Percentiles rank a stretch among this genome's conserved stretches.
Evolutionary conservation across 2,329 filamentous ascomycete species (phyloP).

Genomic region (Colletotrichum costaricense): DNA sequence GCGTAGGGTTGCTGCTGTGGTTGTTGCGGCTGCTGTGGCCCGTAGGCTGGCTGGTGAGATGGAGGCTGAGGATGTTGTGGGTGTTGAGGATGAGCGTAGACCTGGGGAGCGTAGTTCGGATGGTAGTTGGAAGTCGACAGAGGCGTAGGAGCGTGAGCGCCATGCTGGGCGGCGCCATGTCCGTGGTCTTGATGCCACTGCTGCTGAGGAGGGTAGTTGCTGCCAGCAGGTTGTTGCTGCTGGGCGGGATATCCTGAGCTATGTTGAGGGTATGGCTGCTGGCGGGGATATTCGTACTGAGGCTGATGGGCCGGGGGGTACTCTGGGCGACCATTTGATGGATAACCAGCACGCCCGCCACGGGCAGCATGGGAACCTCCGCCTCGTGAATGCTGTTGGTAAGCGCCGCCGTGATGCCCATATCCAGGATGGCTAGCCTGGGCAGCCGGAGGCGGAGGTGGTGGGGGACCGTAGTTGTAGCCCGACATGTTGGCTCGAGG

Average conservation of each 20-base stretch:
- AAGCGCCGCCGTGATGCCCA: constrained; percentile 50
- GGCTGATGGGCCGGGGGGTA: constrained; percentile 52
- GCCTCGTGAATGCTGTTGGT: constrained; percentile 47
- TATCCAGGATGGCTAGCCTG: constrained; percentile 50
- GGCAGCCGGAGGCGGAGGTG: constrained; percentile 55
- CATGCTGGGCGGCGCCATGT: constrained; percentile 47
- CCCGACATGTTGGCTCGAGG: constrained; percentile 51
- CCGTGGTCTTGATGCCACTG: constrained; percentile 55
- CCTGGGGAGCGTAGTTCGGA: constrained; percentile 68
- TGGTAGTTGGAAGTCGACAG: constrained; percentile 67
- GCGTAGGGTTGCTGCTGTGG: constrained; percentile 49
- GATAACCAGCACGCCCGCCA: constrained; percentile 53
- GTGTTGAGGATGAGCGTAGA: constrained; percentile 57
- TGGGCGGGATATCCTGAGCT: constrained; percentile 43
- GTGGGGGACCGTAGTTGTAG: constrained; percentile 67
- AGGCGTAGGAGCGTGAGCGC: constrained; percentile 57
- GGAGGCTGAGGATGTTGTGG: constrained; percentile 37
- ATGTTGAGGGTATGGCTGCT: constrained; percentile 43
- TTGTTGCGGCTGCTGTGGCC: constrained; percentile 52
- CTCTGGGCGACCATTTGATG: constrained; percentile 51
- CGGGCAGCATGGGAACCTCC: constrained; percentile 50
- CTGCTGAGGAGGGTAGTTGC: constrained; percentile 51
- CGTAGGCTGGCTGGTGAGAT: constrained; percentile 57
- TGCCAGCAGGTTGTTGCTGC: constrained; percentile 52
- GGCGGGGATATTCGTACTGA: constrained; percentile 57